phyloP scores from a whole-genome alignment of 306 rosid genomes.

The Ormosia emarginata region DNA sequence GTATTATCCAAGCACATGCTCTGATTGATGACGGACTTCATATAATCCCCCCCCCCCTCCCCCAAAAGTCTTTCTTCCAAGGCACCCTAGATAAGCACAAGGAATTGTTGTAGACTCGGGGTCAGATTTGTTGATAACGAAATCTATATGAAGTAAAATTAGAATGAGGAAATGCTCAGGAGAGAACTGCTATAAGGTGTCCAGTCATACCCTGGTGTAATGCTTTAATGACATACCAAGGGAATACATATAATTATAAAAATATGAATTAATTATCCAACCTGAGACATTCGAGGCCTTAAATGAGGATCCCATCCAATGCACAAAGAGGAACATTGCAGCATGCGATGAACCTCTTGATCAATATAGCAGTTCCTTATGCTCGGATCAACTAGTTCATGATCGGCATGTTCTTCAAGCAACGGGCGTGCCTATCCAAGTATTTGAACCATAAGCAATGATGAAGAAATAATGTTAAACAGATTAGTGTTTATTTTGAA shows the following conservation, averaged over 20 bases:
- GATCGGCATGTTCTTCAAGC: conserved; percentile 52
- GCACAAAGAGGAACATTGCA: conserved; percentile 81
- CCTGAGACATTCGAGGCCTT: conserved; percentile 98
- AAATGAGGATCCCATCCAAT: conserved; percentile 60
- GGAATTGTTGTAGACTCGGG: background rate
- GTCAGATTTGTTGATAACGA: no score
- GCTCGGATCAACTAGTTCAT: conserved; percentile 69
- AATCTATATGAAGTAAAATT: no score
- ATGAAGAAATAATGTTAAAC: background rate
- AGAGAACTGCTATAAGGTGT: no score
- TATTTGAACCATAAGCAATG: conserved; percentile 14
- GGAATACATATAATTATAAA: background rate
- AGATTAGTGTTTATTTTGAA: background rate
- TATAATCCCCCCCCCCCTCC: no score
- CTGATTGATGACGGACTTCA: no score
- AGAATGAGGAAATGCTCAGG: no score
- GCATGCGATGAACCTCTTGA: conserved; percentile 66
- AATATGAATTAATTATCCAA: conserved; percentile 15
- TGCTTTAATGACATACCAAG: background rate
- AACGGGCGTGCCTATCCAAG: conserved; percentile 72
- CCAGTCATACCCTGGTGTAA: no score
- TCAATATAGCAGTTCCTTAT: conserved; percentile 47
- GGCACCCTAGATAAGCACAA: background rate
- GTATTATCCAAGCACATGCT: no score
- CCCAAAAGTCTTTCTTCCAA: no score